A percentile compares a stretch with the other conserved stretches of the same genome.
phyloP scores from a whole-genome alignment of 1,284 basidiomycete genomes.

The Cronartium quercuum region DNA sequence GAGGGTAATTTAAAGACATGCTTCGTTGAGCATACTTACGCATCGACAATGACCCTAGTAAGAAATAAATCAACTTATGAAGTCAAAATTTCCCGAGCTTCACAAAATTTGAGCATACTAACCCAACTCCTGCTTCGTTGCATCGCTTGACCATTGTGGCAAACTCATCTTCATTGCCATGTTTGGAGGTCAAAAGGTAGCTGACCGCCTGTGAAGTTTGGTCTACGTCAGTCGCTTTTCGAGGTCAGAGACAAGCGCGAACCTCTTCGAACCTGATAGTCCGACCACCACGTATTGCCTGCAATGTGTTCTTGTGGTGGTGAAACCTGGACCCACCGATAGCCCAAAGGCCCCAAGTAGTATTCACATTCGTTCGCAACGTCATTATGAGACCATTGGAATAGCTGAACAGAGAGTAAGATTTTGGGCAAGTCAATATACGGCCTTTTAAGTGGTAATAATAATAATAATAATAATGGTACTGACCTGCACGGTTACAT shows the following conservation, averaged over 20 bases:
- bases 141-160: slow-evolving; percentile 22
- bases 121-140: slow-evolving; percentile 11
- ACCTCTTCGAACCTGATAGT: slow-evolving; percentile 3
- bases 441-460: no score
- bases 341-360: slow-evolving; percentile 11
- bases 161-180: slow-evolving; percentile 21
- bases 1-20: not conserved
- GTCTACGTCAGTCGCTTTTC: no score
- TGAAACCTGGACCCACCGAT: slow-evolving; percentile 26
- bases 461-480: no score
- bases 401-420: not conserved
- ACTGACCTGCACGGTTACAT: no score
- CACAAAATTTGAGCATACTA: no score
- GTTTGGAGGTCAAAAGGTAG: slow-evolving; percentile 17
- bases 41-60: slow-evolving; percentile 6
- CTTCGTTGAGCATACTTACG: not conserved
- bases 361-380: slow-evolving; percentile 14
- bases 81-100: no score
- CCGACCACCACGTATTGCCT: slow-evolving; percentile 29
- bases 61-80: no score
- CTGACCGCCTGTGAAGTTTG: slow-evolving; percentile 8
- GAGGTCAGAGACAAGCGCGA: not conserved
- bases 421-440: no score
- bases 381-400: slow-evolving; percentile 26
- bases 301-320: slow-evolving; percentile 29